A percentile compares a stretch with the other conserved stretches of the same genome.
Conservation (phyloP, 2,329 filamentous ascomycete genomes). For the Hortaea werneckii region DNA sequence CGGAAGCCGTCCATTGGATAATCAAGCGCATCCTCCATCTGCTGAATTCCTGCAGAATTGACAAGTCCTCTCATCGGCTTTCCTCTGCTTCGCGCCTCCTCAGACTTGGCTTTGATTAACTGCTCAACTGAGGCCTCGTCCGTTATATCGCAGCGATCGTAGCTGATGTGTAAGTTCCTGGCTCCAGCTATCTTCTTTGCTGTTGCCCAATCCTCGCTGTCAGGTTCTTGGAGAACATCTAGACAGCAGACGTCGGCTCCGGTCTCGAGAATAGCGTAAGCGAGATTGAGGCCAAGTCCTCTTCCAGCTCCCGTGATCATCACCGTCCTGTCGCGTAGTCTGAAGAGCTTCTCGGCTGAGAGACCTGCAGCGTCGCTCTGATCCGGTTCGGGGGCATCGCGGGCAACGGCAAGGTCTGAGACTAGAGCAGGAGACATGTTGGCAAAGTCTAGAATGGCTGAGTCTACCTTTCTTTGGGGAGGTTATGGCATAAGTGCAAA, state of each 20-base stretch:
- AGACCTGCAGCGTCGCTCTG: neutral
- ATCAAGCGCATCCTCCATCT: neutral
- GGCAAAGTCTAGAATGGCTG: too few relatives aligned
- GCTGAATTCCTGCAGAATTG: neutral
- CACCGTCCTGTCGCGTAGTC: slow-evolving; percentile 13
- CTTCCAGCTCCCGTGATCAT: slow-evolving; percentile 21
- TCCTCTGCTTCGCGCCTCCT: neutral
- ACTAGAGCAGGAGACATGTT: too few relatives aligned
- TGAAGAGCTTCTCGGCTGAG: slow-evolving; percentile 8
- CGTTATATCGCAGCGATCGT: slow-evolving; percentile 6
- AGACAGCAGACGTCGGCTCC: slow-evolving; percentile 21
- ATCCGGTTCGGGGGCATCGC: neutral
- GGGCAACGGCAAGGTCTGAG: too few relatives aligned
- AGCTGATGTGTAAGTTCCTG: neutral
- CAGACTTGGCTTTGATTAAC: slow-evolving; percentile 1
- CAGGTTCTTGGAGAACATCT: slow-evolving; percentile 28
- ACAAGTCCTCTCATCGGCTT: slow-evolving; percentile 8
- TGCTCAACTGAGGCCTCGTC: slow-evolving; percentile 3
- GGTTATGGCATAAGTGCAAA: too few relatives aligned
- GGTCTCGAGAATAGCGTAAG: slow-evolving; percentile 19
- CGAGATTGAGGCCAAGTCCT: slow-evolving; percentile 22
- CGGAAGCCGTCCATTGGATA: neutral
- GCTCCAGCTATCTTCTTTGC: neutral
- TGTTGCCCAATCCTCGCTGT: slow-evolving; percentile 1
- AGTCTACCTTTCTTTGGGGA: too few relatives aligned